These are phyloP conservation scores for Pholiota microspora DNA, from an alignment of 768 basidiomycete species.

Conservation along the genomic window DNA sequence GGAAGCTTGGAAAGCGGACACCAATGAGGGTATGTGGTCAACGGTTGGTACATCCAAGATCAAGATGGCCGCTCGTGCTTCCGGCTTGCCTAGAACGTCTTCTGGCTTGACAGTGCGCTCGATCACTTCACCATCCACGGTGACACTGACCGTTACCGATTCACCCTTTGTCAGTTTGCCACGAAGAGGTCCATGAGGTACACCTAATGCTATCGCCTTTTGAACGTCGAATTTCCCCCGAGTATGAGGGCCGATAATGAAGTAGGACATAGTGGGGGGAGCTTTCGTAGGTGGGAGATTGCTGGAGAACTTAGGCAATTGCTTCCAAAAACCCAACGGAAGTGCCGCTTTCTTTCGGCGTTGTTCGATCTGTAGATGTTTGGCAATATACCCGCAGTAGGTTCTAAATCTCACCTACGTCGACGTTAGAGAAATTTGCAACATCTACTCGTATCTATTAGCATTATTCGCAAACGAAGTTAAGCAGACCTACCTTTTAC, in stretches of 20 bases:
- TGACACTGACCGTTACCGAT: constrained; percentile 52
- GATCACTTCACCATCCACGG: constrained; percentile 38
- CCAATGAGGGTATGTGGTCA: constrained; percentile 51
- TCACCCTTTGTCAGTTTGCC: constrained; percentile 63
- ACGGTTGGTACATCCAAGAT: constrained; percentile 72
- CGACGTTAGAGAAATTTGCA: constrained; percentile 1
- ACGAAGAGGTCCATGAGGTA: constrained; percentile 55
- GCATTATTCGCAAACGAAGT: background rate
- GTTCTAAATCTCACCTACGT: constrained; percentile 6
- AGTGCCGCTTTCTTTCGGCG: constrained; percentile 23
- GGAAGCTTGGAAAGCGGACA: constrained; percentile 44
- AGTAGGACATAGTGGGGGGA: constrained; percentile 44
- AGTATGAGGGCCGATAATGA: constrained; percentile 49
- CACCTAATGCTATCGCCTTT: constrained; percentile 61
- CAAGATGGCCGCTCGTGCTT: constrained; percentile 55
- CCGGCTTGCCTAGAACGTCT: constrained; percentile 55
- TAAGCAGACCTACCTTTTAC: background rate
- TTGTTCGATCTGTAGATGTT: constrained; percentile 22
- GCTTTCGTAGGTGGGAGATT: constrained; percentile 10
- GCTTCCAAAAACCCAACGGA: constrained; percentile 34
- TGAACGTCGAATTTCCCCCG: constrained; percentile 72
- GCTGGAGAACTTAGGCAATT: constrained; percentile 34
- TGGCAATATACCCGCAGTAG: background rate
- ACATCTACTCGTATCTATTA: too few relatives aligned
- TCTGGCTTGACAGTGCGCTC: constrained; percentile 56